Evolutionary conservation across 768 basidiomycete genomes (phyloP), one percentile per base, ranked within the genome.

Genomic region (Austroboletus eburneus): DNA sequence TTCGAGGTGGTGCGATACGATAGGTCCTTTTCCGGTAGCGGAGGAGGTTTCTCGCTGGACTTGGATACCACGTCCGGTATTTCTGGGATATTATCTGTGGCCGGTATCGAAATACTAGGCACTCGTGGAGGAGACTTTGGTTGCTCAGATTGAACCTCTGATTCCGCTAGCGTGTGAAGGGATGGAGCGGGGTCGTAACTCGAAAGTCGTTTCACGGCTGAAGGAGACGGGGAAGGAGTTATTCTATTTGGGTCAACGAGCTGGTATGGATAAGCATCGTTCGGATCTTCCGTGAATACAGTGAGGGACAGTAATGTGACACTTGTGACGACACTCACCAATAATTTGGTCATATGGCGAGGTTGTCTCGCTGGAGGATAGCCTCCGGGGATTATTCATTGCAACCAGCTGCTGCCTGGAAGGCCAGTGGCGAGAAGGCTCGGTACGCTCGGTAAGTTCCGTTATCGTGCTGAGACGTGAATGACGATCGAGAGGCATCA

Each of bases 341-440:
- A 87, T 69, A 17, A 80, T 62, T 49, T 75, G 72, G 4, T 85
- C 85, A 54, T 87, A 88, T 1, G 82, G 81, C 13, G 83, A 80
- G 1, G 72, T 73, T 20, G 70, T 68, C 41, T 50, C 58, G 12
- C 37, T 61, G 10, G 61, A 65, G 39, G 59, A 63, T 32, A 57
- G 61, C 18, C 74, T 67, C 24, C 72, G 72, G 13, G 72, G 69
- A 18, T 68, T 67, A 45, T 69, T 67, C 45, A 72, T 68, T 33
- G 67, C 58, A 25, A 65, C 52, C 24, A 72, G 65, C 33, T 71
- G 69, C 42, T 70, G 70, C 33, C 66, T 66, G 23, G 73, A 68
- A 23, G 71, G 71, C 71, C 75, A 75, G 34, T 70, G 68, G 14
- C 73, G 71, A 13, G 79, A 77, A 29, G 72, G 69, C 51, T 81